Percentiles rank a stretch among this genome's conserved stretches.
These are phyloP conservation scores for Teunomyces kruisii DNA, from an alignment of 805 yeast species.

Conservation along the genomic window DNA sequence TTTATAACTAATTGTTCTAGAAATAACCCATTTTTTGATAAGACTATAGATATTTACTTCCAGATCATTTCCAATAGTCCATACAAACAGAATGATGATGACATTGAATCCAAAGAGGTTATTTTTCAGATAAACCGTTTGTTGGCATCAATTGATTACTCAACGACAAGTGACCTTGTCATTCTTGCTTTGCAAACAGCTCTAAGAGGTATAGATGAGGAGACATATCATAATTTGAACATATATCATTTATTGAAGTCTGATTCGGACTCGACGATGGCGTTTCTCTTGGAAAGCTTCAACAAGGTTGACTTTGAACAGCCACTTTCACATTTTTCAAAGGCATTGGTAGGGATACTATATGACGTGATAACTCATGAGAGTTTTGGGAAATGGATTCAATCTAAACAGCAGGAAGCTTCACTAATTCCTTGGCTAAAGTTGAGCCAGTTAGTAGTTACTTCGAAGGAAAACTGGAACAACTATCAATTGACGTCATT, in stretches of 20 bases:
- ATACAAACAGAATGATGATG: neutral
- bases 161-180: neutral
- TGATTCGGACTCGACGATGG: slow-evolving; percentile 1
- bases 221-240: slow-evolving; percentile 7
- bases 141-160: neutral
- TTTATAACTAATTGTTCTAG: slow-evolving; percentile 7
- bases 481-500: slow-evolving; percentile 35
- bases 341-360: slow-evolving; percentile 3
- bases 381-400: slow-evolving; percentile 12
- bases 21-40: slow-evolving; percentile 11
- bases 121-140: neutral
- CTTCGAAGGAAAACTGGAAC: slow-evolving; percentile 43
- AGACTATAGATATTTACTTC: slow-evolving; percentile 17
- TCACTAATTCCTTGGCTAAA: slow-evolving; percentile 16
- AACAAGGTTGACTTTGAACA: slow-evolving; percentile 6
- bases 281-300: slow-evolving; percentile 5
- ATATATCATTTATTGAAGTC: slow-evolving; percentile 7
- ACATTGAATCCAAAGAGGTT: neutral
- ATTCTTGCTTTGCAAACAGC: neutral
- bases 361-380: slow-evolving; percentile 11
- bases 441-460: slow-evolving; percentile 33
- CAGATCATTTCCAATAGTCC: slow-evolving; percentile 25
- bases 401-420: neutral
- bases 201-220: neutral
- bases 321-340: neutral